A percentile compares a stretch with the other conserved stretches of the same genome.
Evolutionary conservation across 164 flowering plant genomes (phyloP).

Genomic region (Tetrastigma voinierianum): DNA sequence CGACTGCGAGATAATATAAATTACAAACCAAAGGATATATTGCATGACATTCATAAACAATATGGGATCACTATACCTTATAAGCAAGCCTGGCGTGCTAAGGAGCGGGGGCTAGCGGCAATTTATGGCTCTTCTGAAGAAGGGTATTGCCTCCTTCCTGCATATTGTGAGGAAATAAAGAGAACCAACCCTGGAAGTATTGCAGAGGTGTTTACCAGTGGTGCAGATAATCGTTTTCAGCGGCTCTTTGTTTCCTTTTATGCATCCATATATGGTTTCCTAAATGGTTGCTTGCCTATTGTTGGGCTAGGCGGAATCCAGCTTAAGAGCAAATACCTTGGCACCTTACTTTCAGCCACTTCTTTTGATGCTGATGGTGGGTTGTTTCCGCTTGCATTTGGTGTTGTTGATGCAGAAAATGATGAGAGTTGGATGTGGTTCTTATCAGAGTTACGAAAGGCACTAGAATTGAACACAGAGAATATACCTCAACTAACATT

Average conservation of each 20-base stretch:
- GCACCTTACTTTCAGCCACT: constrained; percentile 73
- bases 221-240: constrained; percentile 66
- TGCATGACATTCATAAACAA: constrained; percentile 65
- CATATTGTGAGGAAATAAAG: constrained; percentile 68
- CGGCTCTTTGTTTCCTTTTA: constrained; percentile 62
- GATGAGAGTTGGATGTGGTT: constrained; percentile 91
- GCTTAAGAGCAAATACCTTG: constrained; percentile 78
- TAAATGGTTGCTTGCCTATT: constrained; percentile 73
- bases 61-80: constrained; percentile 84
- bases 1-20: constrained; percentile 61
- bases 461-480: constrained; percentile 52
- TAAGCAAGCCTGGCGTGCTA: constrained; percentile 95
- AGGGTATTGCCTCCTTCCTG: constrained; percentile 75
- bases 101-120: constrained; percentile 73
- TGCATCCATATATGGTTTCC: constrained; percentile 67
- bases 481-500: constrained; percentile 53
- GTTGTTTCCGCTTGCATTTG: constrained; percentile 83
- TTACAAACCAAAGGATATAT: constrained; percentile 88
- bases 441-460: constrained; percentile 58
- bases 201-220: constrained; percentile 60
- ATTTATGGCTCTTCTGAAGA: constrained; percentile 85
- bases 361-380: constrained; percentile 79
- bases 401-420: constrained; percentile 71
- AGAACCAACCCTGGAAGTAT: constrained; percentile 70
- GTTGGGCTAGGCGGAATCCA: constrained; percentile 59